A percentile compares a stretch with the other conserved stretches of the same genome.
Conservation (phyloP, 1,139 yeast species). For the Pichia kudriavzevii region DNA sequence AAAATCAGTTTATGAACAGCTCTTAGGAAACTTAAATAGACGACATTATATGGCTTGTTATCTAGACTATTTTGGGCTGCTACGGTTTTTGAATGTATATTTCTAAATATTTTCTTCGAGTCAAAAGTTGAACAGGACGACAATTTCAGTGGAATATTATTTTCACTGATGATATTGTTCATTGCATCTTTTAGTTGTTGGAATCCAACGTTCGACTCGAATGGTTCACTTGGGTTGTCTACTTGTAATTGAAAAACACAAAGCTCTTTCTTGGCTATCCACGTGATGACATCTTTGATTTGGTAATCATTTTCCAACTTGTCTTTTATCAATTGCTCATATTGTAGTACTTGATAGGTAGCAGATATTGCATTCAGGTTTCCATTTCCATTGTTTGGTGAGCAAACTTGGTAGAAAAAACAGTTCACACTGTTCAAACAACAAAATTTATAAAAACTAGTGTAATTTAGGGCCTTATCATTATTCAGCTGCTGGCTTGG, state of each 20-base stretch:
- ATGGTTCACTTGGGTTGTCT: constrained; percentile 11
- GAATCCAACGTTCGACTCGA: constrained; percentile 19
- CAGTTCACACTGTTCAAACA: constrained; percentile 22
- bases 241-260: constrained; percentile 26
- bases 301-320: constrained; percentile 24
- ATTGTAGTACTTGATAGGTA: constrained; percentile 22
- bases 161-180: constrained; percentile 24
- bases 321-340: constrained; percentile 21
- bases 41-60: constrained; percentile 24
- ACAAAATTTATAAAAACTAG: constrained; percentile 26
- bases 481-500: constrained; percentile 7
- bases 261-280: constrained; percentile 26
- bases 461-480: constrained; percentile 19
- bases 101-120: constrained; percentile 10
- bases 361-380: constrained; percentile 1
- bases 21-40: constrained; percentile 28
- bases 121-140: constrained; percentile 24
- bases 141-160: constrained; percentile 20
- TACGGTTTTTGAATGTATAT: not conserved
- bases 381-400: constrained; percentile 1
- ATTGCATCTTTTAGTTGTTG: constrained; percentile 27
- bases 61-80: constrained; percentile 9
- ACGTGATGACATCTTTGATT: constrained; percentile 23
- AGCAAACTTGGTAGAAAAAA: constrained; percentile 24
- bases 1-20: constrained; percentile 26